Base-by-base conservation (phyloP, 257 asterid species). In the Coffea eugenioides region DNA sequence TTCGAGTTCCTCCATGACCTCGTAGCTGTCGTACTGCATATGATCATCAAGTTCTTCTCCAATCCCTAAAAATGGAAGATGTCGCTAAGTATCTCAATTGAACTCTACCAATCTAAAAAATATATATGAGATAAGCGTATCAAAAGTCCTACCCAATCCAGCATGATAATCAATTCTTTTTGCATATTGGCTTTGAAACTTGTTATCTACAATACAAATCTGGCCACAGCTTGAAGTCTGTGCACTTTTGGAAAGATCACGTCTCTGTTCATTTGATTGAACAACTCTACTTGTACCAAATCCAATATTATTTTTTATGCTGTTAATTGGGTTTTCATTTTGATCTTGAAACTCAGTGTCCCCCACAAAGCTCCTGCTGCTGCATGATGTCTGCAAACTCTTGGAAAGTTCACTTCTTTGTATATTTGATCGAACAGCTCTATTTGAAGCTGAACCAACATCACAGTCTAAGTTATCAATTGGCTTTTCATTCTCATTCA, bases 21-120 rank as follows among this genome's bases (percentile, higher is more conserved):
- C 87, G 56, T 77, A 82, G 71, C 75, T 71, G 77, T 74, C 85
- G 74, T 67, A 82, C 68, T 62, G 75, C 54, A 82, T 54, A 59
- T 76, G 90, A 49, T 82, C 84, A 56, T 81, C 83, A 9, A 74
- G 78, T 80, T 89, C 89, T 77, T 90, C 90, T 79, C 80, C 90
- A 78, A 62, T 77, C 41, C 81, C 94, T 83, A 71, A 36, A 31
- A 62, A 51, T 21, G 8, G 23, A 81, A 51, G 34, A 81, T 56
- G 11, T 39, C 18, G 27, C 49, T 18, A 15, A 81, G 52, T 48
- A 77, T 34, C 79, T 56, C 16, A 46, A 45, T 74, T 23, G 16
- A 81, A 49, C 9, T 54, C 52, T 16, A 10, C 34, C 71, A 52
- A 45, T 9, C 13, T 27, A n/a, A 48, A 79, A 25, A 72, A 39